A percentile compares a stretch with the other conserved stretches of the same genome.
phyloP scores from a whole-genome alignment of 1,139 yeast genomes.

The Nakaseomyces uthaithaninus region DNA sequence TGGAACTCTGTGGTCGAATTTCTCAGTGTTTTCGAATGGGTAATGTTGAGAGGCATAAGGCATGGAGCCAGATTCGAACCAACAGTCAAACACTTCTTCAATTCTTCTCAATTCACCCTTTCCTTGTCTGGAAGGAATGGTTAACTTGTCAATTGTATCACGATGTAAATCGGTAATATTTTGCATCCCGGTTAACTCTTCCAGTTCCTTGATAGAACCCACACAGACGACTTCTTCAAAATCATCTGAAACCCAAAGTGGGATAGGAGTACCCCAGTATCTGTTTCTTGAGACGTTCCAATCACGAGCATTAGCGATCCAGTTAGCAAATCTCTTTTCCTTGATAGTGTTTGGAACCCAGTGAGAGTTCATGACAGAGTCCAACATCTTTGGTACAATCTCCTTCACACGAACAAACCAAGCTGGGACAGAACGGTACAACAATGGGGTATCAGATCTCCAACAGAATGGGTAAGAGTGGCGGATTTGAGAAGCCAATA shows the following conservation, averaged over 20 bases:
- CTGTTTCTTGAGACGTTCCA: conserved; percentile 98
- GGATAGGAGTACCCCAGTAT: conserved; percentile 99
- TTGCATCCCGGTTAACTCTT: conserved; percentile 68
- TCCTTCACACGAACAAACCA: conserved; percentile 94
- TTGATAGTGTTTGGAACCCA: conserved; percentile 93
- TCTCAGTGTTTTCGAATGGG: conserved; percentile 80
- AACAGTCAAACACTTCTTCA: conserved; percentile 98
- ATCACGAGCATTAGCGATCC: conserved; percentile 98
- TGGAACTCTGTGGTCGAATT: conserved; percentile 70
- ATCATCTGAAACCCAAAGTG: conserved; percentile 95
- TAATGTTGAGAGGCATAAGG: conserved; percentile 96
- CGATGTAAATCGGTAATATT: conserved; percentile 89
- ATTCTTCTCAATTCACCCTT: conserved; percentile 82
- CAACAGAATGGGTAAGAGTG: conserved; percentile 99
- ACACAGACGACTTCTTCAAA: conserved; percentile 86
- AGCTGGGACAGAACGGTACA: conserved; percentile 94
- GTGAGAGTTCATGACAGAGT: conserved; percentile 73
- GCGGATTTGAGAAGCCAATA: conserved; percentile 73
- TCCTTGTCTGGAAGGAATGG: conserved; percentile 89
- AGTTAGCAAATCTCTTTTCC: conserved; percentile 91
- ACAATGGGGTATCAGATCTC: conserved; percentile 97
- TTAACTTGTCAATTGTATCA: conserved; percentile 80
- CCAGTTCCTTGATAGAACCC: conserved; percentile 82
- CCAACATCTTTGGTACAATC: conserved; percentile 80
- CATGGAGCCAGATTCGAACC: conserved; percentile 99